Conservation (phyloP, 345 rosid genomes). For the Xanthoceras sorbifolium region DNA sequence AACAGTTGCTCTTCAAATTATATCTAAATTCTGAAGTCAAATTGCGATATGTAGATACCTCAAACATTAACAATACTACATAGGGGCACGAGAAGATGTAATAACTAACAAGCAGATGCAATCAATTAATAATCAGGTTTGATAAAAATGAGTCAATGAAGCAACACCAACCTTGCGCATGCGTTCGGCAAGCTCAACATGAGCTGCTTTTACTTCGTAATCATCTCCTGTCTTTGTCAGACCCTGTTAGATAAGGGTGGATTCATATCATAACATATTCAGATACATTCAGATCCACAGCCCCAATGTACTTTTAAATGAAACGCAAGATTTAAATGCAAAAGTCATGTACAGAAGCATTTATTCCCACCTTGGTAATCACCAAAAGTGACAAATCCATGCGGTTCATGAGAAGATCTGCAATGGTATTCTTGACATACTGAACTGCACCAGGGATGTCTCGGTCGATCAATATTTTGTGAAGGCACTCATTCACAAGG, state of each 20-base stretch:
- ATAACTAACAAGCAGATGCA: not conserved
- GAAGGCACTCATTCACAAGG: conserved; percentile 89
- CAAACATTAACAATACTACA: not conserved
- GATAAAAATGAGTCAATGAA: conserved; percentile 8
- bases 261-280: conserved; percentile 9
- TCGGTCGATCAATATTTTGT: conserved; percentile 84
- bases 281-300: conserved; percentile 3
- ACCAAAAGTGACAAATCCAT: conserved; percentile 97
- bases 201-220: conserved; percentile 94
- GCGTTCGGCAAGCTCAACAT: conserved; percentile 96
- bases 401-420: conserved; percentile 98
- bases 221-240: conserved; percentile 94
- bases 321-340: conserved; percentile 8
- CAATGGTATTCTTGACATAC: conserved; percentile 82
- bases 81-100: not conserved
- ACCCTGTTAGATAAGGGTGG: conserved; percentile 58
- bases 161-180: conserved; percentile 84
- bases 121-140: not conserved
- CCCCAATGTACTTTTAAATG: not conserved
- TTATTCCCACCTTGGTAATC: conserved; percentile 76
- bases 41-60: not conserved
- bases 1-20: not conserved
- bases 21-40: not conserved
- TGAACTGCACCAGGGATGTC: conserved; percentile 87
- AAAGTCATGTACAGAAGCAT: conserved; percentile 25